Base-by-base conservation (phyloP, 805 yeast genomes). In the Suhomyces pyralidae region DNA sequence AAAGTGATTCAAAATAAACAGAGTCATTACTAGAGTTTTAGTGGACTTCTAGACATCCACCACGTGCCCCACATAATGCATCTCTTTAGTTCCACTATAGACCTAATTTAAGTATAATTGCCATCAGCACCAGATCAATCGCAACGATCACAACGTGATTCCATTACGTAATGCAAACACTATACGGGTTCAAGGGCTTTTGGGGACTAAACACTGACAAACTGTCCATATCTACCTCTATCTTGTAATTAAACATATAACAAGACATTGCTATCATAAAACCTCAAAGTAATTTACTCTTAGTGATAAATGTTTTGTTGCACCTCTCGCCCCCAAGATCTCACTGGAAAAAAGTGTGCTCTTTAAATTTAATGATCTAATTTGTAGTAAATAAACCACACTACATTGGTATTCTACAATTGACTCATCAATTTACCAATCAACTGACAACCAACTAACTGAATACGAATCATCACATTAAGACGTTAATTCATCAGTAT, bases 301-400 rank as follows among this genome's bases (percentile, higher is more conserved):
- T 17, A 19, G n/a, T 7, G n/a, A 1, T 32, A 1, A 17, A 7
- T 32, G 7, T n/a, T 14, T 28, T 28, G 32, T 28, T 28, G 32
- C 32, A 32, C 8, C 45, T 20, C 45, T 42, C 30, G 14, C 45
- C 45, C 34, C 46, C 17, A 25, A 44, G 26, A 44, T 24, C 46
- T 24, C 34, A n/a, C 46, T 22, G 25, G 45, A 42, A 44, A 44
- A 44, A 44, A 44, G 34, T 26, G 46, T 44, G 46, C 46, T 24
- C 32, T 44, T 24, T n/a, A 44, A 44, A 44, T 25, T 44, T 44
- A 15, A 44, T 44, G 46, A 44, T 44, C 46, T 24, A 42, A 22
- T 14, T 42, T 38, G 42, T 38, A 17, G 42, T 10, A 38, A 17
- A 38, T 17, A 38, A 7, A 19, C 36, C 34, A 30, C 34, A 30